Evolutionary conservation across 176 grass and related monocot species (phyloP), one percentile per base, ranked within the genome.

Genomic region (Calamus simplicifolius): DNA sequence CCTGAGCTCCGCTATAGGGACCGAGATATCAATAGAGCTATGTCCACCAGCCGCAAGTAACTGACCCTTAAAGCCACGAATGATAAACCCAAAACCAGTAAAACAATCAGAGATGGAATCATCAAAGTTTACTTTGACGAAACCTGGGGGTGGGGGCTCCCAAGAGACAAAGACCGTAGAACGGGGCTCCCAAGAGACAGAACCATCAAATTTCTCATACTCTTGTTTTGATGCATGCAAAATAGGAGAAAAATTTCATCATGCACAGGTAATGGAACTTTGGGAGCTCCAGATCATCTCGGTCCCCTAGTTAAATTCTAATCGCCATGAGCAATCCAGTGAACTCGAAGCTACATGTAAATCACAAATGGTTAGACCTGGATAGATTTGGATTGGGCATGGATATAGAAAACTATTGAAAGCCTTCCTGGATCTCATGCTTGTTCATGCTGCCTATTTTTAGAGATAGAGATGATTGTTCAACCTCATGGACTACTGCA

Each of bases 321-420:
- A 27, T 48, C 80, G 64, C 65, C 61, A n/a, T 65, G 51, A 70
- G 52, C 72, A 61, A 67, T 92, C 27, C 63, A 51, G 35, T 72
- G 88, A 98, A 59, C 81, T 88, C 62, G 70, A 88, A 69, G 62
- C 73, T 19, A 56, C 79, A 72, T 85, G 77, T 77, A 54, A 70
- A 49, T 54, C 80, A 64, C 60, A 79, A 88, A 75, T 92, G 93
- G 93, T 71, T 98, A 75, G 80, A 78, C 51, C 73, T 75, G 0
- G 93, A 98, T 50, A 85, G 93, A 58, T 74, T 82, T 70, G 93
- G 93, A 38, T 88, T 98, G 73, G 84, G 92, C 73, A 57, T 83
- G 57, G 87, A 84, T 98, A 65, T 84, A 98, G 67, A 84, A 98
- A 98, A 77, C 92, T 56, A 76, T 98, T 63, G 93, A 98, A 80